These are phyloP conservation scores for Metrosideros polymorpha DNA, from an alignment of 441 rosid genomes.

Conservation along the genomic window DNA sequence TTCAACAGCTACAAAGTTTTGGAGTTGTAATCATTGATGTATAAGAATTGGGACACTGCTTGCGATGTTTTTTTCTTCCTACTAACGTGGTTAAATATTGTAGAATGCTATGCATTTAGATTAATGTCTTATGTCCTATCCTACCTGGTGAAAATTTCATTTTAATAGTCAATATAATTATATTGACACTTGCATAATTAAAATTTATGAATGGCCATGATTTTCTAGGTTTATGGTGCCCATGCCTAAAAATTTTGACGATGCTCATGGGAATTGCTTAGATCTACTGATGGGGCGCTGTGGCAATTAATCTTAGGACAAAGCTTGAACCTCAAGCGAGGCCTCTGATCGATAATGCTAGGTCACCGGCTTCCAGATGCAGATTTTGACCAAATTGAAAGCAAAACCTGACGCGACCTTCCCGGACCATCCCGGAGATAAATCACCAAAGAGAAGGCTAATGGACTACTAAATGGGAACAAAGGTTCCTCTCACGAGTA, in stretches of 20 bases:
- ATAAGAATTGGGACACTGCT: neutral
- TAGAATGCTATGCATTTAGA: neutral
- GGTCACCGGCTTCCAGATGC: too few species aligned
- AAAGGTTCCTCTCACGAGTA: too few species aligned
- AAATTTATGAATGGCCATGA: neutral
- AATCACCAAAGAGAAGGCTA: too few species aligned
- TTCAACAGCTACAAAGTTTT: neutral
- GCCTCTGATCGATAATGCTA: too few species aligned
- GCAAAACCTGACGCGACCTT: too few species aligned
- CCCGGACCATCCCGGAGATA: too few species aligned
- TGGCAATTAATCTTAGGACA: too few species aligned
- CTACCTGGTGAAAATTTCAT: neutral
- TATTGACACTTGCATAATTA: neutral
- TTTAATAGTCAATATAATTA: neutral
- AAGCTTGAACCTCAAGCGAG: too few species aligned
- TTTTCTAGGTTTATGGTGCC: neutral
- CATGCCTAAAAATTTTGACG: neutral
- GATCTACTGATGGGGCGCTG: neutral
- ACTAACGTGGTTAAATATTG: neutral
- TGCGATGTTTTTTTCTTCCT: neutral
- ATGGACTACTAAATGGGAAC: too few species aligned
- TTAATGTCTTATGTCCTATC: neutral
- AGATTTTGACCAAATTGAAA: too few species aligned
- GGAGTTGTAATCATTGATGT: neutral
- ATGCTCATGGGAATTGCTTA: neutral